phyloP scores from a whole-genome alignment of 352 stramenopile genomes.

The Phytophthora lateralis region DNA sequence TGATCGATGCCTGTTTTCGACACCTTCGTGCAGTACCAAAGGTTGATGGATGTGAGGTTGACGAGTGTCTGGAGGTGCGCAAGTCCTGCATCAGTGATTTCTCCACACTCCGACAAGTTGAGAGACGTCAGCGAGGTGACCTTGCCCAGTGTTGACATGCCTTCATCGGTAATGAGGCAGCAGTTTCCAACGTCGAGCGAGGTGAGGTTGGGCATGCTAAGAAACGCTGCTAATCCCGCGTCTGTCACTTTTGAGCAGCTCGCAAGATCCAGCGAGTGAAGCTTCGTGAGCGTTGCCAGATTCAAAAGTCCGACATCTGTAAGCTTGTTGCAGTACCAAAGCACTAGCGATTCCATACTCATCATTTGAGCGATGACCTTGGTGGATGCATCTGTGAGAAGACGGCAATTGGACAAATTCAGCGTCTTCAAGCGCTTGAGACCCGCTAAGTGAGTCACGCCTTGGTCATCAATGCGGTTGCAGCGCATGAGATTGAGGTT shows the following conservation, averaged over 20 bases:
- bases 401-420: constrained; percentile 83
- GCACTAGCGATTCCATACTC: constrained; percentile 62
- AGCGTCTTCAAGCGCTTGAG: constrained; percentile 66
- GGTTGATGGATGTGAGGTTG: constrained; percentile 67
- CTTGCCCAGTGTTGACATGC: constrained; percentile 50
- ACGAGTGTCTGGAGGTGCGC: constrained; percentile 48
- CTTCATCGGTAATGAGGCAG: constrained; percentile 66
- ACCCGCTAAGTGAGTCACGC: constrained; percentile 47
- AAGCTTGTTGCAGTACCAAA: constrained; percentile 90
- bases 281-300: constrained; percentile 45
- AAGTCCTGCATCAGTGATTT: constrained; percentile 71
- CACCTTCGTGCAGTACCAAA: constrained; percentile 86
- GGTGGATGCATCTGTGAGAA: constrained; percentile 63
- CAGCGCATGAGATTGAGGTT: constrained; percentile 85
- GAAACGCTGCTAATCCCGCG: constrained; percentile 50
- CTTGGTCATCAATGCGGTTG: constrained; percentile 69
- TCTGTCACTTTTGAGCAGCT: constrained; percentile 79
- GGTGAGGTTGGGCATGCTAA: constrained; percentile 52
- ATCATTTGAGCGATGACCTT: constrained; percentile 50
- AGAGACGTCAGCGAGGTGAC: constrained; percentile 66
- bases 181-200: constrained; percentile 87
- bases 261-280: constrained; percentile 75
- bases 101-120: constrained; percentile 73
- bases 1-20: constrained; percentile 57
- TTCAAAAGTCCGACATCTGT: constrained; percentile 60